These are phyloP conservation scores for Vanilla planifolia DNA, from an alignment of 106 monocot species.

Conservation along the genomic window DNA sequence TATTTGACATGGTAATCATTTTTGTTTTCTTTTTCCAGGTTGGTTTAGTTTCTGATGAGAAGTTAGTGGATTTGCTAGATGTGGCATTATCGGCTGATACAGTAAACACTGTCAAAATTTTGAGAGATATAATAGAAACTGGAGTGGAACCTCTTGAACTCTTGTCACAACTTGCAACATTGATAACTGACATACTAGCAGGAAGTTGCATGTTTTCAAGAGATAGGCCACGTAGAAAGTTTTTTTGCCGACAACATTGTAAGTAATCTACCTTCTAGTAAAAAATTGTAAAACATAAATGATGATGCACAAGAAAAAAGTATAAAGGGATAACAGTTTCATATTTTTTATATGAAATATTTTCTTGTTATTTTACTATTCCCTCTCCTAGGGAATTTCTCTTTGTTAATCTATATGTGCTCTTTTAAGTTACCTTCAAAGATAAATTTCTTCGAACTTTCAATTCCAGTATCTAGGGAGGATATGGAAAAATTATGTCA, in stretches of 20 bases:
- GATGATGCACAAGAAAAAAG: no score
- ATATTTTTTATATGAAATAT: no score
- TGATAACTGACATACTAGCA: constrained; percentile 98
- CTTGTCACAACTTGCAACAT: constrained; percentile 90
- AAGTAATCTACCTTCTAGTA: constrained; percentile 25
- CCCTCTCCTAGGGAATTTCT: no score
- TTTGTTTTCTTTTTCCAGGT: constrained; percentile 37
- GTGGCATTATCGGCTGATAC: constrained; percentile 88
- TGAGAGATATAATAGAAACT: constrained; percentile 82
- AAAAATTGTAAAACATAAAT: no score
- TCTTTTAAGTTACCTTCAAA: no score
- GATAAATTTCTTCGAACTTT: no score
- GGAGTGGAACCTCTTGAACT: constrained; percentile 84
- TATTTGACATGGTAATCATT: not conserved
- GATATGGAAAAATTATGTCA: constrained; percentile 80
- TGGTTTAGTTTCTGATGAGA: constrained; percentile 88
- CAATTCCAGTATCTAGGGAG: constrained; percentile 70
- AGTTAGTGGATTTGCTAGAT: constrained; percentile 89
- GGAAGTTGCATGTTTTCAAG: constrained; percentile 64
- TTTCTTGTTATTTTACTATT: no score
- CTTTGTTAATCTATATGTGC: no score
- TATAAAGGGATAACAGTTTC: no score
- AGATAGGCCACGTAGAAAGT: constrained; percentile 54
- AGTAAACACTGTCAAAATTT: constrained; percentile 80
- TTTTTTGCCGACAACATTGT: constrained; percentile 60